Percentiles rank a stretch among this genome's conserved stretches.
Conservation (phyloP, 2,329 filamentous ascomycete genomes). For the Penicillium paneum region DNA sequence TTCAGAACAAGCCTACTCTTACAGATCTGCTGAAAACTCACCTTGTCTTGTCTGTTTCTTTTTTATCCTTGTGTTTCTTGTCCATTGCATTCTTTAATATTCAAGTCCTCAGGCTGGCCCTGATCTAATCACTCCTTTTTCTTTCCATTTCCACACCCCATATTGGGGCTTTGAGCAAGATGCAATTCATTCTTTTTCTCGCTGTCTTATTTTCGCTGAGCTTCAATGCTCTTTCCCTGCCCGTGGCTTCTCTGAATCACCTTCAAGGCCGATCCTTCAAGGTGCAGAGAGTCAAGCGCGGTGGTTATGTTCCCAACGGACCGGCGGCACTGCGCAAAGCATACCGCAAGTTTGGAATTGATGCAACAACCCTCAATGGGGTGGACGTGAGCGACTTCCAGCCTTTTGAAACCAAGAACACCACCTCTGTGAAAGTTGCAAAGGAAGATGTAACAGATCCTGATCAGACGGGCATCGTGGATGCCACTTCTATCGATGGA, state of each 20-base stretch:
- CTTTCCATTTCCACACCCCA: slow-evolving; percentile 2
- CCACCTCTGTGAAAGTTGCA: slow-evolving; percentile 25
- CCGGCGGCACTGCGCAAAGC: slow-evolving; percentile 61
- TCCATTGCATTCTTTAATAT: slow-evolving; percentile 1
- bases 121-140: slow-evolving; percentile 17
- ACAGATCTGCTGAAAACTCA: not conserved
- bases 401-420: slow-evolving; percentile 26
- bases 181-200: slow-evolving; percentile 31
- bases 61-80: not conserved
- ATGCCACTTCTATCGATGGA: slow-evolving; percentile 61
- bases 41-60: not conserved
- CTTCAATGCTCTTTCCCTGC: slow-evolving; percentile 33
- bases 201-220: slow-evolving; percentile 31
- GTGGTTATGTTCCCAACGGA: slow-evolving; percentile 58
- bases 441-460: slow-evolving; percentile 24
- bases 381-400: slow-evolving; percentile 37
- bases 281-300: slow-evolving; percentile 57
- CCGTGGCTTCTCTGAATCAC: slow-evolving; percentile 23
- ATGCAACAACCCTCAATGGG: slow-evolving; percentile 40
- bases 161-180: slow-evolving; percentile 13
- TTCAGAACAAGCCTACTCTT: not conserved
- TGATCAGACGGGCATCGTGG: slow-evolving; percentile 55
- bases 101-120: slow-evolving; percentile 5
- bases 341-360: slow-evolving; percentile 65
- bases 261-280: slow-evolving; percentile 53